These are phyloP conservation scores for Lagenidium sp. DNA, from an alignment of 352 stramenopile genomes.

Conservation along the genomic window DNA sequence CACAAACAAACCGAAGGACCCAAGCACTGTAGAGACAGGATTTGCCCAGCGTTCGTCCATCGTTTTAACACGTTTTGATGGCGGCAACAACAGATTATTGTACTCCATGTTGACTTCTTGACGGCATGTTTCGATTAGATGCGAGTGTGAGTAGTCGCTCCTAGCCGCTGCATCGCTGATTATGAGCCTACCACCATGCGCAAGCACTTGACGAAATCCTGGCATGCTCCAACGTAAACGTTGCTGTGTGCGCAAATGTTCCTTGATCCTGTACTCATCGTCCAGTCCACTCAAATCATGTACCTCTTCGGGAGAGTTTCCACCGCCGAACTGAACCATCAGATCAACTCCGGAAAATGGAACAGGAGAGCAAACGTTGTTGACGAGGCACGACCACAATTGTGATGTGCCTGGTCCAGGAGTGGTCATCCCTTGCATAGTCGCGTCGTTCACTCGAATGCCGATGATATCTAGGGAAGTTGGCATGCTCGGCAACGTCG, in stretches of 20 bases:
- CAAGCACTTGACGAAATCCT: conserved; percentile 31
- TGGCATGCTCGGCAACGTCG: conserved; percentile 21
- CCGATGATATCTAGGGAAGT: conserved; percentile 27
- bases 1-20: conserved; percentile 40
- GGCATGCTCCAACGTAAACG: conserved; percentile 48
- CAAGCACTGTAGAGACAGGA: conserved; percentile 26
- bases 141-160: no score
- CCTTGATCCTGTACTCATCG: no score
- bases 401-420: no score
- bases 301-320: conserved; percentile 7
- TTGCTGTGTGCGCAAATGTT: conserved; percentile 39
- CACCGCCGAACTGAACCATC: conserved; percentile 20
- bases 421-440: conserved; percentile 3
- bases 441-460: conserved; percentile 15
- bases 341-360: conserved; percentile 11
- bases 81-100: conserved; percentile 36
- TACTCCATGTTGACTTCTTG: no score
- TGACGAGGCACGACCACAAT: background rate
- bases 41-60: conserved; percentile 6
- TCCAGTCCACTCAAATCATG: no score
- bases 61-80: conserved; percentile 21
- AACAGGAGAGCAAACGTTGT: background rate
- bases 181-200: conserved; percentile 38
- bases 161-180: no score
- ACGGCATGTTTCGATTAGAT: no score